Evolutionary conservation across 306 rosid species (phyloP).

Genomic region (Dryas octopetala): DNA sequence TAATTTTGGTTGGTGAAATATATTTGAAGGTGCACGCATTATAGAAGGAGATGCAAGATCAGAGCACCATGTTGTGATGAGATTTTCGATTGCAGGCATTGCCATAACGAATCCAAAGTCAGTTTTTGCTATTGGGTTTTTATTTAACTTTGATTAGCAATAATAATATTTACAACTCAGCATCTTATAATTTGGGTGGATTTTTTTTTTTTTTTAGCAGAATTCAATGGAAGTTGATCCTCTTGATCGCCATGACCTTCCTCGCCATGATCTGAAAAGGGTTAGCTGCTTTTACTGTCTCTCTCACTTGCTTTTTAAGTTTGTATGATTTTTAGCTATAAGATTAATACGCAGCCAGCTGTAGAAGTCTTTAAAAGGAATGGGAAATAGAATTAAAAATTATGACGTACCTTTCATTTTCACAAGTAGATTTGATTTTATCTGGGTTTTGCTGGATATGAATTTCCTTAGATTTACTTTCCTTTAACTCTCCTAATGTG

Average conservation of each 20-base stretch:
- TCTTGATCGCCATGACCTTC: constrained; percentile 60
- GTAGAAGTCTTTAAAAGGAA: too few species aligned
- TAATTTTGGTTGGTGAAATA: background rate
- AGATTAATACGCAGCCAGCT: background rate
- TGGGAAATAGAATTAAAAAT: background rate
- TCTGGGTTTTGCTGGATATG: background rate
- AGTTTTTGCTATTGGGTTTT: background rate
- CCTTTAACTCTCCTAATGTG: background rate
- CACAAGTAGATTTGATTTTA: background rate
- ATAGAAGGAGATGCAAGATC: constrained; percentile 49
- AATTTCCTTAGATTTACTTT: background rate
- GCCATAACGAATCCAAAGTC: constrained; percentile 51
- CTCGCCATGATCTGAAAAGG: constrained; percentile 71
- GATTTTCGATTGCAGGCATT: constrained; percentile 50
- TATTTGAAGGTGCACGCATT: constrained; percentile 41
- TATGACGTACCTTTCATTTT: background rate
- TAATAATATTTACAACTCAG: background rate
- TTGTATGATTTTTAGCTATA: background rate
- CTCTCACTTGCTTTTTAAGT: background rate
- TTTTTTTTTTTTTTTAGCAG: constrained; percentile 34
- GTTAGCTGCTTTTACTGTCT: constrained; percentile 30
- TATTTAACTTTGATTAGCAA: background rate
- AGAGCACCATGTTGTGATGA: constrained; percentile 56
- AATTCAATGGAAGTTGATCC: constrained; percentile 59
- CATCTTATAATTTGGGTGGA: background rate